phyloP scores from a whole-genome alignment of 257 asterid genomes.

The Haberlea rhodopensis region DNA sequence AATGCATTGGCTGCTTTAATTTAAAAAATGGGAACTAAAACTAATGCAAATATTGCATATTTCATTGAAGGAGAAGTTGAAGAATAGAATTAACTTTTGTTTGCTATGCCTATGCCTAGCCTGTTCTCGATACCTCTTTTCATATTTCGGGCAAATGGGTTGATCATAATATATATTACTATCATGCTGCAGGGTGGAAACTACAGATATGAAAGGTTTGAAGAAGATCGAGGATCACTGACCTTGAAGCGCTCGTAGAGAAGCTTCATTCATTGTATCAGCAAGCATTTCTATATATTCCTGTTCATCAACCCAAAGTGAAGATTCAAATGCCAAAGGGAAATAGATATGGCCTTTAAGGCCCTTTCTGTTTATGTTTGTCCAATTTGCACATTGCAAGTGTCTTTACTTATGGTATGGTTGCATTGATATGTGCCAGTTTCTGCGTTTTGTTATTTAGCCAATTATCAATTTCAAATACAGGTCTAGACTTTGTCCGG shows the following conservation, averaged over 20 bases:
- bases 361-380: not conserved
- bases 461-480: too few species aligned
- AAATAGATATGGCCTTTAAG: not conserved
- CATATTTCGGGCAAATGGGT: conserved; percentile 4
- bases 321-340: not conserved
- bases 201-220: conserved; percentile 96
- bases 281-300: conserved; percentile 21
- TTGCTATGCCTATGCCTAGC: too few species aligned
- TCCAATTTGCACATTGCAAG: not conserved
- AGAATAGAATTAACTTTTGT: too few species aligned
- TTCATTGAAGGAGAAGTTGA: too few species aligned
- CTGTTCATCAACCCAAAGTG: not conserved
- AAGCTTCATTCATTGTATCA: not conserved
- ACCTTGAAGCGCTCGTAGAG: conserved; percentile 19
- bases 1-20: not conserved
- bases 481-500: too few species aligned
- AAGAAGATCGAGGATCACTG: conserved; percentile 92
- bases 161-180: not conserved
- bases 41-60: too few species aligned
- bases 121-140: too few species aligned
- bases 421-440: conserved; percentile 2
- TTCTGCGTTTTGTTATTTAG: not conserved
- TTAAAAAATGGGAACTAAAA: not conserved
- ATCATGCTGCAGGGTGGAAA: conserved; percentile 72
- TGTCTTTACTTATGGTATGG: conserved; percentile 3